Conservation (phyloP, 139 green algal species). For the Chlorella sp. region DNA sequence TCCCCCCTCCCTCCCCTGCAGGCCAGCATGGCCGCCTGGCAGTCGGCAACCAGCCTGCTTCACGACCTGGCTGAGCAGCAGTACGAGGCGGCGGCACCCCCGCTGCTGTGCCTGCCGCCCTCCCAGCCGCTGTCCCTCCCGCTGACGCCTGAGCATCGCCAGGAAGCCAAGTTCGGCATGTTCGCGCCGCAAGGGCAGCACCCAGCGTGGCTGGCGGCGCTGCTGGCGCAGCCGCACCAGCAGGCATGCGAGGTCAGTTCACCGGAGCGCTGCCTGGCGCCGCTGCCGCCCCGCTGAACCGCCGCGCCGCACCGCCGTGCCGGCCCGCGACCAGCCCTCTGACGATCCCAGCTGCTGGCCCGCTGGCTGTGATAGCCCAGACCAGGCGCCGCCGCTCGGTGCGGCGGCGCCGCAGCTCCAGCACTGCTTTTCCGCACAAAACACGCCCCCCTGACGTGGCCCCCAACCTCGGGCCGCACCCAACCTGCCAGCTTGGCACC, state of each 20-base stretch:
- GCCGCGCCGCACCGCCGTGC: too few species aligned
- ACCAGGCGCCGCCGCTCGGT: too few species aligned
- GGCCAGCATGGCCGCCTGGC: slow-evolving; percentile 26
- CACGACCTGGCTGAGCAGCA: background rate
- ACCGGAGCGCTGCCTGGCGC: background rate
- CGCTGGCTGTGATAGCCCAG: too few species aligned
- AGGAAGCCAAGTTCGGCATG: background rate
- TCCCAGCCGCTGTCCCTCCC: background rate
- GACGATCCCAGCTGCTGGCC: too few species aligned
- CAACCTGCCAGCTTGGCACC: too few species aligned
- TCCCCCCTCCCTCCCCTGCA: background rate
- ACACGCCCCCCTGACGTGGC: too few species aligned
- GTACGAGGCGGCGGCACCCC: background rate
- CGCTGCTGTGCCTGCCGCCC: background rate
- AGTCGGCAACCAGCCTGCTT: slow-evolving; percentile 15
- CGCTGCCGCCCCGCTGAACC: background rate
- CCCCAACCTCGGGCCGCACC: too few species aligned
- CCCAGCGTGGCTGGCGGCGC: background rate
- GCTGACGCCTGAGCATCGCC: background rate
- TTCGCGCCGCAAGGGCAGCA: background rate
- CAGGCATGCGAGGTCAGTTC: background rate
- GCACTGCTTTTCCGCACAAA: too few species aligned
- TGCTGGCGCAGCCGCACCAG: background rate
- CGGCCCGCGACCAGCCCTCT: too few species aligned
- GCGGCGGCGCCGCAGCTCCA: too few species aligned